Conservation (phyloP, 805 yeast genomes). For the Ogataea henricii region DNA sequence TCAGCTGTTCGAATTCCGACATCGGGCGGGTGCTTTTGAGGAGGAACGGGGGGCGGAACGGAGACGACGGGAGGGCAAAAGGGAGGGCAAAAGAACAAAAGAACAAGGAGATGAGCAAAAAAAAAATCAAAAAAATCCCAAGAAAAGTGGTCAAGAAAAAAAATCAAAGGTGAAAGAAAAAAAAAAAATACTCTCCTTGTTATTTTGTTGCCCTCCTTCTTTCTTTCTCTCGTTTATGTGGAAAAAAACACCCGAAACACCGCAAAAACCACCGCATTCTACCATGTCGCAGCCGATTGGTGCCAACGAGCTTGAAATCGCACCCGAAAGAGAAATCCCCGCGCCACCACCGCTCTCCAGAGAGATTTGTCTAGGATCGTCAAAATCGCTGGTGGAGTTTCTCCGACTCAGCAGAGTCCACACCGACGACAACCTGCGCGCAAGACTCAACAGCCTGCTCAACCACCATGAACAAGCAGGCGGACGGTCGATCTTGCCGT, state of each 20-base stretch:
- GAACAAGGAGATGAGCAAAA: no score
- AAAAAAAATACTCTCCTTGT: no score
- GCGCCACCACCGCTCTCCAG: constrained; percentile 29
- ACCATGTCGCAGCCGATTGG: not conserved
- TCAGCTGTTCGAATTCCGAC: constrained; percentile 18
- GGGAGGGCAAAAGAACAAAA: not conserved
- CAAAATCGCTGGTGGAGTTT: constrained; percentile 39
- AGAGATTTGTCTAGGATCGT: constrained; percentile 35
- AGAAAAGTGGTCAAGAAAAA: no score
- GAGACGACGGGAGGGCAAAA: not conserved
- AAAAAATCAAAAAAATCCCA: no score
- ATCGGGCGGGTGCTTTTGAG: no score
- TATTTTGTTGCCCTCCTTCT: no score
- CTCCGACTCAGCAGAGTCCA: constrained; percentile 38
- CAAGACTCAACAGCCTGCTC: constrained; percentile 42
- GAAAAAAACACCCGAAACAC: constrained; percentile 3
- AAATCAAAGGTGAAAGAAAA: not conserved
- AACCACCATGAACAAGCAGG: constrained; percentile 30
- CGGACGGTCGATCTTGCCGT: constrained; percentile 25
- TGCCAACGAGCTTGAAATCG: constrained; percentile 19
- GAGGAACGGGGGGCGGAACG: not conserved
- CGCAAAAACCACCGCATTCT: not conserved
- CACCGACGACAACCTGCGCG: constrained; percentile 49
- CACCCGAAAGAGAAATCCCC: constrained; percentile 28
- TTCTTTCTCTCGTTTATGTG: not conserved